These are phyloP conservation scores for Neonectria neomacrospora DNA, from an alignment of 2,329 filamentous ascomycete genomes.

Conservation along the genomic window DNA sequence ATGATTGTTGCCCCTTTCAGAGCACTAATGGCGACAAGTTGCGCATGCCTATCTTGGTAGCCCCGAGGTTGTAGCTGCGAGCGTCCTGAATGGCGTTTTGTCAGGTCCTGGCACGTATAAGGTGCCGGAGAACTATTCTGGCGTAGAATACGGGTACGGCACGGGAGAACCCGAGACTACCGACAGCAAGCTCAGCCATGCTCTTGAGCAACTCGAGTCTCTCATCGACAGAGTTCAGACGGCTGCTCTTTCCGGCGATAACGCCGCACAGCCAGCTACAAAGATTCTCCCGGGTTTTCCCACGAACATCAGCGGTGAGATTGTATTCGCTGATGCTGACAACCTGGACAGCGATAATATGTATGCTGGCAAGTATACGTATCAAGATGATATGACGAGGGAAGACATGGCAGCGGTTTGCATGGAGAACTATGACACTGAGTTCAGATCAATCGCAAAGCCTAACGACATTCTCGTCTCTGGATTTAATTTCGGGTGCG, in stretches of 20 bases:
- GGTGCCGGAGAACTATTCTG: background rate
- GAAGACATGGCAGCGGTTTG: background rate
- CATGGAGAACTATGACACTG: background rate
- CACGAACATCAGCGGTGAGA: background rate
- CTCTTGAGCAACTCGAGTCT: background rate
- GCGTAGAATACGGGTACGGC: no score
- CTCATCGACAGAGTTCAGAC: background rate
- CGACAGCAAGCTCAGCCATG: background rate
- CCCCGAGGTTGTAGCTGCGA: conserved; percentile 92
- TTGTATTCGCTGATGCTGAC: background rate
- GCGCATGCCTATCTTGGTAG: conserved; percentile 88
- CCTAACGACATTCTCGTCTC: background rate
- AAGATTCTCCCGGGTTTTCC: background rate
- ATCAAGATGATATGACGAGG: background rate
- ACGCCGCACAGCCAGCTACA: background rate
- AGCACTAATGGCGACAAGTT: background rate
- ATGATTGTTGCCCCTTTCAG: no score
- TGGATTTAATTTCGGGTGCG: background rate
- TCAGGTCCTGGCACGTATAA: no score
- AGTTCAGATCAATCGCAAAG: background rate
- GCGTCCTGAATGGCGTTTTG: no score
- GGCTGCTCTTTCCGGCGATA: background rate
- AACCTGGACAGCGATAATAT: background rate
- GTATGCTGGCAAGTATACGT: background rate
- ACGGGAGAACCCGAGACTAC: no score